Base-by-base conservation (phyloP, 2,329 filamentous ascomycete genomes). In the Nigrospora oryzae region DNA sequence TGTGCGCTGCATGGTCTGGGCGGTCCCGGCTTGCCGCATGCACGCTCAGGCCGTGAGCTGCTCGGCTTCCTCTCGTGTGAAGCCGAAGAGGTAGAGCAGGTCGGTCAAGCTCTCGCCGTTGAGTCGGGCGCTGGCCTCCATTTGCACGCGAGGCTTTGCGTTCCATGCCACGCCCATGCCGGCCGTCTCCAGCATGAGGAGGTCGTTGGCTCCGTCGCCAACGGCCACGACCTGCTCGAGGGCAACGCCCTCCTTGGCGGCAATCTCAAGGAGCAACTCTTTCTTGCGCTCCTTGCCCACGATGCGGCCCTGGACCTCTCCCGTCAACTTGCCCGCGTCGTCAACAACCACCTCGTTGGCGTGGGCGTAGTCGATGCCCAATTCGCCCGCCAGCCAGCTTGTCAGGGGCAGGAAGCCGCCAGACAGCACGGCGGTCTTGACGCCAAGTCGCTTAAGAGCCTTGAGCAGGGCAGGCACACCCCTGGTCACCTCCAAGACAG, bases 321-420 rank as follows among this genome's bases (percentile, higher is more conserved):
- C 87, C 0, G 86, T 91, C 36, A 93, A 67, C 28, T 68, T 71
- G 13, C 69, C 71, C 2, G 67, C 68, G 33, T 76, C 69, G 49
- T 81, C 79, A 14, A 84, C 71, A 14, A 82, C 75, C 0, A 91
- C 84, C 56, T 91, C 83, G 63, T 98, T 98, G 36, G 93, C 93
- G 61, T 84, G 81, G 0, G 88, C 89, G 59, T 95, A 83, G 63
- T 97, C 87, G 46, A 98, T 79, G 13, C 88, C 88, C 23, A 98
- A 70, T 57, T 88, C 74, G 36, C 72, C 72, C 14, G 87, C 89
- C 33, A 97, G 77, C 88, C 90, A 97, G 46, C 81, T 75, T 0
- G 93, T 94, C 51, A 97, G 69, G 0, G 91, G 90, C 51, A 87
- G 80, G 66, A 98, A 98, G 0, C 93, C 93, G 38, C 93, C 93